These are phyloP conservation scores for Xenoacremonium recifei DNA, from an alignment of 2,329 filamentous ascomycete species.

Conservation along the genomic window DNA sequence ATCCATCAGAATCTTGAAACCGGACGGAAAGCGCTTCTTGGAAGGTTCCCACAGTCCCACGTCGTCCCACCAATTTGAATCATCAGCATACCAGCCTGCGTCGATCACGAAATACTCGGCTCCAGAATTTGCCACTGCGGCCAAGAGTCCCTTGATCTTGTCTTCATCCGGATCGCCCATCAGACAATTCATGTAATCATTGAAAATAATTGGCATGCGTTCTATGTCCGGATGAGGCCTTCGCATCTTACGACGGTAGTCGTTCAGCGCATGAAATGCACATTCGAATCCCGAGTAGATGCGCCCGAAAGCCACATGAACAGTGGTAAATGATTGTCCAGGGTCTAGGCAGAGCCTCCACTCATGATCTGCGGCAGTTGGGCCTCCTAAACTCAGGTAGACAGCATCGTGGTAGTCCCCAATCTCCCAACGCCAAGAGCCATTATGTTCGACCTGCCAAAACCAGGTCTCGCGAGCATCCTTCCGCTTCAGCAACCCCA, in stretches of 20 bases:
- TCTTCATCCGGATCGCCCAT: background rate
- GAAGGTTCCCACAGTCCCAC: background rate
- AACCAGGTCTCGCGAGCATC: background rate
- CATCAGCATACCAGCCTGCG: background rate
- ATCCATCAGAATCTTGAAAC: background rate
- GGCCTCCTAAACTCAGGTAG: slow-evolving; percentile 5
- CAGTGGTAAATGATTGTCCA: background rate
- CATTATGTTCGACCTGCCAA: slow-evolving; percentile 4
- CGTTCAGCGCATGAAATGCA: background rate
- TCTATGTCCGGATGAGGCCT: background rate
- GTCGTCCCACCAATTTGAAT: background rate
- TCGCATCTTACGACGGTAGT: background rate
- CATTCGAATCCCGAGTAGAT: background rate
- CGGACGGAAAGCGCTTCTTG: background rate
- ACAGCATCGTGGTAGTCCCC: slow-evolving; percentile 10
- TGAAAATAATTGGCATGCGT: background rate
- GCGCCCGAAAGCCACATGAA: background rate
- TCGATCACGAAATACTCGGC: background rate
- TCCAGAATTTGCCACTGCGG: background rate
- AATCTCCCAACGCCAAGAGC: slow-evolving; percentile 4
- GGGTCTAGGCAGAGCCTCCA: background rate
- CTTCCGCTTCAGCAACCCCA: background rate
- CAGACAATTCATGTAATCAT: background rate
- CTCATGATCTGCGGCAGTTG: slow-evolving; percentile 1
- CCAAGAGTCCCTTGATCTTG: background rate